These are phyloP conservation scores for Cruciata laevipes DNA, from an alignment of 257 asterid genomes.

Conservation along the genomic window DNA sequence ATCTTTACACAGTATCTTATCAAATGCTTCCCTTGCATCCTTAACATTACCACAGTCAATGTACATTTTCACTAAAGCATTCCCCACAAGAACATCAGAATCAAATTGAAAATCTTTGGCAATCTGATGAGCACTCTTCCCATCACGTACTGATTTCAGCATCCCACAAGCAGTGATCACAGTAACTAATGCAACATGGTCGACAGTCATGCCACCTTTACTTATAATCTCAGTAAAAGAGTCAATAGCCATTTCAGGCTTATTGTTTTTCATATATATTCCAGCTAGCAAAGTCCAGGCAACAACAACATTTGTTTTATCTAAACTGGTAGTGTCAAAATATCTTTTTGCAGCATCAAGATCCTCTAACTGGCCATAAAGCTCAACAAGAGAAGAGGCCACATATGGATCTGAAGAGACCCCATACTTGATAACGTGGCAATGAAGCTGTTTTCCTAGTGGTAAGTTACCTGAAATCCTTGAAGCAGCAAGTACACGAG, in stretches of 20 bases:
- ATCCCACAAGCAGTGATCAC: slow-evolving; percentile 26
- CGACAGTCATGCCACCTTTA: slow-evolving; percentile 4
- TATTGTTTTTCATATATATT: slow-evolving; percentile 18
- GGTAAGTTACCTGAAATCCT: slow-evolving; percentile 17
- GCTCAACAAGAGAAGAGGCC: slow-evolving; percentile 17
- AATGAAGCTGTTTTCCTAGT: slow-evolving; percentile 27
- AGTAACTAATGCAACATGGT: slow-evolving; percentile 22
- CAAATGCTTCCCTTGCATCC: slow-evolving; percentile 27
- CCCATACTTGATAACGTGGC: slow-evolving; percentile 22
- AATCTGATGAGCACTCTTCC: slow-evolving; percentile 17
- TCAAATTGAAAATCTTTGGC: slow-evolving; percentile 19
- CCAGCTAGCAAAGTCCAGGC: slow-evolving; percentile 30
- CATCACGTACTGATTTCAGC: slow-evolving; percentile 24
- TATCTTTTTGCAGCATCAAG: slow-evolving; percentile 21
- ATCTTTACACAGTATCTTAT: slow-evolving; percentile 22
- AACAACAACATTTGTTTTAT: slow-evolving; percentile 11
- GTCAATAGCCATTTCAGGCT: slow-evolving; percentile 26
- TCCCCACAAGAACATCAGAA: slow-evolving; percentile 21
- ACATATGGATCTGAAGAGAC: slow-evolving; percentile 21
- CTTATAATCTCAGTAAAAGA: slow-evolving; percentile 19
- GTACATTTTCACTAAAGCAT: slow-evolving; percentile 28
- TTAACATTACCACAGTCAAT: slow-evolving; percentile 26
- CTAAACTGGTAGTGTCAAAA: slow-evolving; percentile 2
- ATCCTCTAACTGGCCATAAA: slow-evolving; percentile 25
- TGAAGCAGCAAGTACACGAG: slow-evolving; percentile 24